Conservation (phyloP, 1,284 basidiomycete species). For the Phenoliferia sp. region DNA sequence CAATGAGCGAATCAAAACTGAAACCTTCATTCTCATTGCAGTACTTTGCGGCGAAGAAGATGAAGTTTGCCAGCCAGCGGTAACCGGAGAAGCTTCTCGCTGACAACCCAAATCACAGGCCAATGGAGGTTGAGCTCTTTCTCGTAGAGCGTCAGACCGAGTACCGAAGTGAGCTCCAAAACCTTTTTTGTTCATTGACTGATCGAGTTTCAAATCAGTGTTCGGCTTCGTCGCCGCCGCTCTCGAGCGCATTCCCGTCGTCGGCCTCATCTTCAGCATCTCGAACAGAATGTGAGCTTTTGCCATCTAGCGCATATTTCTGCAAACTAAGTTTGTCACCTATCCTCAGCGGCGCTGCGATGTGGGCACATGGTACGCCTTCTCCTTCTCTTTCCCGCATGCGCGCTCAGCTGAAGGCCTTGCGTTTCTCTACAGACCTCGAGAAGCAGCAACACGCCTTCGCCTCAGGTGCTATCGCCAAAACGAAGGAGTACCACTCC, state of each 20-base stretch:
- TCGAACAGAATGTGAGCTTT: slow-evolving; percentile 34
- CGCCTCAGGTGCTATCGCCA: slow-evolving; percentile 23
- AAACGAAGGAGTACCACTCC: slow-evolving; percentile 31
- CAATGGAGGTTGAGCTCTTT: slow-evolving; percentile 34
- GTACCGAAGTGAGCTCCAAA: slow-evolving; percentile 22
- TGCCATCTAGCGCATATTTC: not conserved
- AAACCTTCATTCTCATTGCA: not conserved
- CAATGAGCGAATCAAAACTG: not conserved
- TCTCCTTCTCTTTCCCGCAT: not conserved
- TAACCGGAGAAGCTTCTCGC: no score
- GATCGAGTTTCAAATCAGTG: not conserved
- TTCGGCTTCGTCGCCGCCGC: slow-evolving; percentile 37
- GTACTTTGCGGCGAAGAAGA: slow-evolving; percentile 36
- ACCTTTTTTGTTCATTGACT: not conserved
- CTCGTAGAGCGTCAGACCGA: slow-evolving; percentile 36
- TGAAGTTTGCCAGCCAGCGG: slow-evolving; percentile 32
- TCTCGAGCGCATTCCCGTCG: slow-evolving; percentile 35
- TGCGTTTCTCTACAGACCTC: no score
- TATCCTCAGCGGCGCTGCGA: slow-evolving; percentile 28
- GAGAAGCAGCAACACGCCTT: slow-evolving; percentile 38
- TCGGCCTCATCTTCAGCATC: slow-evolving; percentile 38
- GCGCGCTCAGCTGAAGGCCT: not conserved
- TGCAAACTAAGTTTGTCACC: not conserved
- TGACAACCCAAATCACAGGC: no score
- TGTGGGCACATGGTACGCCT: slow-evolving; percentile 36